phyloP scores from a whole-genome alignment of 2,329 filamentous ascomycete genomes.

The Monascus ruber region DNA sequence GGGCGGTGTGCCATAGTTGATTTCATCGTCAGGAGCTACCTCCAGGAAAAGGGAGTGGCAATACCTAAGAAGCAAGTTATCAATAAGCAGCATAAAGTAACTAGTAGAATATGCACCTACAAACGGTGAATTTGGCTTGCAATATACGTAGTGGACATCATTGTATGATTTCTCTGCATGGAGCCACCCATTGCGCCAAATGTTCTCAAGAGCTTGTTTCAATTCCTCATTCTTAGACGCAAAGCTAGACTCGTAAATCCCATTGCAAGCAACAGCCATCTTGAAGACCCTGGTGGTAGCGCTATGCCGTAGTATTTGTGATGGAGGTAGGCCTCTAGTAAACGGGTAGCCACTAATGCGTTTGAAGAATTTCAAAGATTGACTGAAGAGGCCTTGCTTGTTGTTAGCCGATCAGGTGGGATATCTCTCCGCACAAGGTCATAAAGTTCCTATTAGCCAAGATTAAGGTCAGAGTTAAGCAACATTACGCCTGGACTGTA shows the following conservation, averaged over 20 bases:
- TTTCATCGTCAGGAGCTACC: neutral
- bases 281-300: neutral
- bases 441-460: neutral
- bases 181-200: neutral
- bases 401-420: neutral
- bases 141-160: neutral
- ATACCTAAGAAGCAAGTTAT: neutral
- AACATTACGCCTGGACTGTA: neutral
- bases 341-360: neutral
- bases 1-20: constrained; percentile 1
- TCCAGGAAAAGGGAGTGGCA: neutral
- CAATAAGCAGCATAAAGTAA: neutral
- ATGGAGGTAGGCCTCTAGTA: neutral
- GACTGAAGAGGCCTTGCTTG: neutral
- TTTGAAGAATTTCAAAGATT: neutral
- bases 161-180: neutral
- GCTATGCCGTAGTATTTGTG: neutral
- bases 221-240: neutral
- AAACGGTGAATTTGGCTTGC: neutral
- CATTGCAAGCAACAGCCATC: neutral
- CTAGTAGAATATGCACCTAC: neutral
- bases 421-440: neutral
- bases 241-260: neutral
- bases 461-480: neutral
- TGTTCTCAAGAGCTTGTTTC: neutral